phyloP scores from a whole-genome alignment of 768 basidiomycete species.

The Collybia nuda region DNA sequence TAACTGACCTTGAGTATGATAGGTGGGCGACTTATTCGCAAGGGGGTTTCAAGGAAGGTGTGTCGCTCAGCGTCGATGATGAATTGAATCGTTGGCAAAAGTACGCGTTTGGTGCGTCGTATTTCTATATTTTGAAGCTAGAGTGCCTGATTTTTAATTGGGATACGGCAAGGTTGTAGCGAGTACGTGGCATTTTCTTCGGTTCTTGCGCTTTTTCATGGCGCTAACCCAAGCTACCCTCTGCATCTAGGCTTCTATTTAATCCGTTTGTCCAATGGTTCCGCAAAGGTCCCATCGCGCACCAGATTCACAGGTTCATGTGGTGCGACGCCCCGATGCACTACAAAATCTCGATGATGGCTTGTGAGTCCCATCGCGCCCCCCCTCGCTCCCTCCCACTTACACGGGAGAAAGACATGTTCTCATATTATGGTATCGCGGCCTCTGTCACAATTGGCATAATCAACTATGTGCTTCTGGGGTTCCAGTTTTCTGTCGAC shows the following conservation, averaged over 20 bases:
- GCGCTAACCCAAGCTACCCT: slow-evolving; percentile 1
- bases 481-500: slow-evolving; percentile 71
- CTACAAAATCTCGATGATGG: slow-evolving; percentile 80
- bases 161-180: slow-evolving; percentile 34
- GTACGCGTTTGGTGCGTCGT: slow-evolving; percentile 44
- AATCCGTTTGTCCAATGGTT: slow-evolving; percentile 80
- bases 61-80: slow-evolving; percentile 84
- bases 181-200: slow-evolving; percentile 45
- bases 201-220: slow-evolving; percentile 29
- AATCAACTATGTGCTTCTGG: slow-evolving; percentile 75
- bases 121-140: not conserved
- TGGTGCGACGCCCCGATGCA: slow-evolving; percentile 77
- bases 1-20: slow-evolving; percentile 3
- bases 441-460: slow-evolving; percentile 64
- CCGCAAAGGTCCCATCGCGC: slow-evolving; percentile 73
- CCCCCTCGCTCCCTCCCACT: slow-evolving; percentile 1
- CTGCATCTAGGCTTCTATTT: slow-evolving; percentile 61
- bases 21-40: slow-evolving; percentile 84
- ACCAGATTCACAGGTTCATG: slow-evolving; percentile 71
- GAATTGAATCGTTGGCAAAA: slow-evolving; percentile 93
- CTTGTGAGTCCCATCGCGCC: slow-evolving; percentile 40
- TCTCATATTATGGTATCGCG: slow-evolving; percentile 66
- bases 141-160: not conserved
- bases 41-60: slow-evolving; percentile 90
- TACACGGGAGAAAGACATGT: slow-evolving; percentile 39